Evolutionary conservation across 2,329 filamentous ascomycete genomes (phyloP).

Genomic region (Phoma herbarum): DNA sequence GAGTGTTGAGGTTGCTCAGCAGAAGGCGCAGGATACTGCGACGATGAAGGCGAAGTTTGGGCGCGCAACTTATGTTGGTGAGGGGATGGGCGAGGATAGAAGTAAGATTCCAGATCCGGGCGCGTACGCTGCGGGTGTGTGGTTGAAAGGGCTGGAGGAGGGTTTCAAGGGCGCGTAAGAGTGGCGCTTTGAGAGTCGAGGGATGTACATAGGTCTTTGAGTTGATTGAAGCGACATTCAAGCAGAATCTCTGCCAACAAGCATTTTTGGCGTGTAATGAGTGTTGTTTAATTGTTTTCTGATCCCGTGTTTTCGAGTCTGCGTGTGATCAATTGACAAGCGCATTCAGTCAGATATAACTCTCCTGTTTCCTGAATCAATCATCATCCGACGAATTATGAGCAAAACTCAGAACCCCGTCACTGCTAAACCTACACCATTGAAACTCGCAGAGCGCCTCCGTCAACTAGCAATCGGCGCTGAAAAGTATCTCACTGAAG

Average conservation of each 20-base stretch:
- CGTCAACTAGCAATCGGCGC: background rate
- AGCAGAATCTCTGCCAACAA: background rate
- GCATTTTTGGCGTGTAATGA: background rate
- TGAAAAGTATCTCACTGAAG: background rate
- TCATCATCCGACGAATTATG: background rate
- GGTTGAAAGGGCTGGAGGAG: constrained; percentile 71
- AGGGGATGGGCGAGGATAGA: constrained; percentile 65
- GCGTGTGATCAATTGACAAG: background rate
- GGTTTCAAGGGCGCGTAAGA: constrained; percentile 23
- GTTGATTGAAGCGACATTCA: background rate
- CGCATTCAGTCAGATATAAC: background rate
- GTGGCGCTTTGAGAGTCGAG: background rate
- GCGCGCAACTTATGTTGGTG: constrained; percentile 81
- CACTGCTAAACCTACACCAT: too few species aligned
- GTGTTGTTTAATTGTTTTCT: background rate
- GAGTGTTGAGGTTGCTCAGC: constrained; percentile 76
- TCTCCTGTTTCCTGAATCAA: background rate
- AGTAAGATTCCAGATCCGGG: constrained; percentile 70
- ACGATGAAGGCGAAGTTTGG: constrained; percentile 90
- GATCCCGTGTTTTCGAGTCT: background rate
- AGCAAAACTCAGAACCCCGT: background rate
- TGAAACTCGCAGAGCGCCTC: background rate
- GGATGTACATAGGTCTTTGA: background rate
- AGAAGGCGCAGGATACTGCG: constrained; percentile 83
- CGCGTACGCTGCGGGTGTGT: constrained; percentile 78